Percentiles rank a stretch among this genome's conserved stretches.
Evolutionary conservation across 208 protist genomes (phyloP).

Genomic region (Tritrichomonas foetus): DNA sequence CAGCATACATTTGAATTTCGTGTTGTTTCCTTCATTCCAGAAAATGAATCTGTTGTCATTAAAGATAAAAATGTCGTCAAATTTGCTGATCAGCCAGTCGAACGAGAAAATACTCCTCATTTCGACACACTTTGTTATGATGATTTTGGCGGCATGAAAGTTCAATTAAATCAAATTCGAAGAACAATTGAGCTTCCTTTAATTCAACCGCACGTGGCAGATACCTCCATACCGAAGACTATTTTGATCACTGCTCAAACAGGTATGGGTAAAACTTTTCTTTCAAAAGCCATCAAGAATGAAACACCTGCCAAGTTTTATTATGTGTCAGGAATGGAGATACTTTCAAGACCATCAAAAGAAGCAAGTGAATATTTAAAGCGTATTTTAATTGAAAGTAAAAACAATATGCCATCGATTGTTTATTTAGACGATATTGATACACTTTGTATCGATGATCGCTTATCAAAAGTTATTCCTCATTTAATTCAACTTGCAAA

Average conservation of each 20-base stretch:
- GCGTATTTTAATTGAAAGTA: too few species aligned
- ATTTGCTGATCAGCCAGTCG: too few species aligned
- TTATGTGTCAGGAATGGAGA: not conserved
- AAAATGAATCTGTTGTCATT: too few species aligned
- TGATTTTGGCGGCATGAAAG: not conserved
- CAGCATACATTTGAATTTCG: too few species aligned
- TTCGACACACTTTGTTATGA: not conserved
- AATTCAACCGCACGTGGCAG: not conserved
- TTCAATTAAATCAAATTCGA: not conserved
- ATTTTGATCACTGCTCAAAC: not conserved
- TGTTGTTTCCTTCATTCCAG: too few species aligned
- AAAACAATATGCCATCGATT: not conserved
- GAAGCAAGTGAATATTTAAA: too few species aligned
- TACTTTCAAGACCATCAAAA: not conserved
- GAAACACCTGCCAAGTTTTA: not conserved
- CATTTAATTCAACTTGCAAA: too few species aligned
- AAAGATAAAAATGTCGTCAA: too few species aligned
- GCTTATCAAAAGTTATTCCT: too few species aligned
- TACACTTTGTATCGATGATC: not conserved
- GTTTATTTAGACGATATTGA: conserved; percentile 29
- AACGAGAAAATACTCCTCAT: too few species aligned
- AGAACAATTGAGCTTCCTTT: not conserved
- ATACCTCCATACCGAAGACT: too few species aligned
- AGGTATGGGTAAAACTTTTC: not conserved
- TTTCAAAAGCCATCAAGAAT: not conserved